phyloP scores from a whole-genome alignment of 2,329 filamentous ascomycete genomes.

The Trichoderma sp. region DNA sequence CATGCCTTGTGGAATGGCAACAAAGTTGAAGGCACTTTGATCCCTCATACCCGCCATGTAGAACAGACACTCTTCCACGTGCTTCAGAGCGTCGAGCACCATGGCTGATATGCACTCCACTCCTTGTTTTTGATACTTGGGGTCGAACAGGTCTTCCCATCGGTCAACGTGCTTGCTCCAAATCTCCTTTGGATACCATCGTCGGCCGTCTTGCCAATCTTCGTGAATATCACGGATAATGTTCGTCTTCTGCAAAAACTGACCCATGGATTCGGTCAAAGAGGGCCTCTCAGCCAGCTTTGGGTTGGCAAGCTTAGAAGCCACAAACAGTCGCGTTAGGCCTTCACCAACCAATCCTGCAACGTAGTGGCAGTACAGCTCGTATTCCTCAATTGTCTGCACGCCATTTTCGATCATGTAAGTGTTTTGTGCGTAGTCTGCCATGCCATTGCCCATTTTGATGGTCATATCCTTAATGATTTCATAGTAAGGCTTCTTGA shows the following conservation, averaged over 20 bases:
- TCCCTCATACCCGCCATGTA: constrained; percentile 94
- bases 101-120: constrained; percentile 88
- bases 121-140: constrained; percentile 72
- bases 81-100: constrained; percentile 83
- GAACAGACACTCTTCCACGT: constrained; percentile 91
- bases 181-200: constrained; percentile 94
- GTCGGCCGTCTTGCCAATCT: constrained; percentile 80
- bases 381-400: constrained; percentile 82
- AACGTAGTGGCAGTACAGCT: constrained; percentile 97
- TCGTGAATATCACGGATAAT: constrained; percentile 95
- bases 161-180: constrained; percentile 93
- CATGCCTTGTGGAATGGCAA: constrained; percentile 95
- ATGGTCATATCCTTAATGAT: constrained; percentile 91
- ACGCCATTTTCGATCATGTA: constrained; percentile 79
- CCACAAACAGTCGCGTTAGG: constrained; percentile 83
- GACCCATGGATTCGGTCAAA: constrained; percentile 92
- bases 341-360: constrained; percentile 98
- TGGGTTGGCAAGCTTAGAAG: constrained; percentile 81
- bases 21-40: constrained; percentile 98
- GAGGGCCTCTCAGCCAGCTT: constrained; percentile 74
- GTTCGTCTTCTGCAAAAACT: constrained; percentile 97
- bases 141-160: constrained; percentile 87
- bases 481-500: constrained; percentile 68
- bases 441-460: constrained; percentile 98
- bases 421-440: constrained; percentile 84